These are phyloP conservation scores for Cercospora nicotianae DNA, from an alignment of 2,329 filamentous ascomycete species.

Conservation along the genomic window DNA sequence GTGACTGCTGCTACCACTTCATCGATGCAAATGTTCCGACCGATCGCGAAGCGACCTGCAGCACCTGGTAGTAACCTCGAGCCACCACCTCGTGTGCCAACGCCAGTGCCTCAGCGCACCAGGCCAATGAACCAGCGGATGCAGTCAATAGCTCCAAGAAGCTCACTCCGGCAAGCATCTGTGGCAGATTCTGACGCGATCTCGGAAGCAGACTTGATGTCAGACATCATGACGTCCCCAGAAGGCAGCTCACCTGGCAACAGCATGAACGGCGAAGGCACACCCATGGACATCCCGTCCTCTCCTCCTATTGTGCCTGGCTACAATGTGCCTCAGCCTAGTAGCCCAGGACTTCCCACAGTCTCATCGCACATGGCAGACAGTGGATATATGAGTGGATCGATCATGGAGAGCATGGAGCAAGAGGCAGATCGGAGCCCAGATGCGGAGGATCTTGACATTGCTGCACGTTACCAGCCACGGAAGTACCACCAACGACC, in stretches of 20 bases:
- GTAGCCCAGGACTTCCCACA: slow-evolving; percentile 70
- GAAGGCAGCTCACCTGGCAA: slow-evolving; percentile 52
- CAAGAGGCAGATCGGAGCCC: slow-evolving; percentile 46
- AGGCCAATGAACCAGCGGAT: slow-evolving; percentile 34
- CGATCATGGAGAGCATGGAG: slow-evolving; percentile 67
- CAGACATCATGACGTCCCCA: slow-evolving; percentile 48
- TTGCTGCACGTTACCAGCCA: slow-evolving; percentile 38
- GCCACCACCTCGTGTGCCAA: slow-evolving; percentile 73
- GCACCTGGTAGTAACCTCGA: slow-evolving; percentile 60
- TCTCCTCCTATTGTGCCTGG: slow-evolving; percentile 79
- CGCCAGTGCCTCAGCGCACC: slow-evolving; percentile 64
- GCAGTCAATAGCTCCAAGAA: slow-evolving; percentile 32
- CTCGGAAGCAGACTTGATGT: slow-evolving; percentile 38
- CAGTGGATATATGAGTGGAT: slow-evolving; percentile 80
- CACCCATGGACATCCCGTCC: slow-evolving; percentile 80
- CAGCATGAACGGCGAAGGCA: slow-evolving; percentile 54
- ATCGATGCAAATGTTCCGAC: slow-evolving; percentile 80
- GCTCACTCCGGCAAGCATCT: slow-evolving; percentile 36
- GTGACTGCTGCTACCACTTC: slow-evolving; percentile 90
- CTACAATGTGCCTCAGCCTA: slow-evolving; percentile 52
- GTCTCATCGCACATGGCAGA: slow-evolving; percentile 52
- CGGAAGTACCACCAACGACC: slow-evolving; percentile 26
- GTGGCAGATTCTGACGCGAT: slow-evolving; percentile 35
- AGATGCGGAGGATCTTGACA: slow-evolving; percentile 41
- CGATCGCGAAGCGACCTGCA: slow-evolving; percentile 57